phyloP scores from a whole-genome alignment of 495 filamentous ascomycete species.

The Penicillium turbatum region DNA sequence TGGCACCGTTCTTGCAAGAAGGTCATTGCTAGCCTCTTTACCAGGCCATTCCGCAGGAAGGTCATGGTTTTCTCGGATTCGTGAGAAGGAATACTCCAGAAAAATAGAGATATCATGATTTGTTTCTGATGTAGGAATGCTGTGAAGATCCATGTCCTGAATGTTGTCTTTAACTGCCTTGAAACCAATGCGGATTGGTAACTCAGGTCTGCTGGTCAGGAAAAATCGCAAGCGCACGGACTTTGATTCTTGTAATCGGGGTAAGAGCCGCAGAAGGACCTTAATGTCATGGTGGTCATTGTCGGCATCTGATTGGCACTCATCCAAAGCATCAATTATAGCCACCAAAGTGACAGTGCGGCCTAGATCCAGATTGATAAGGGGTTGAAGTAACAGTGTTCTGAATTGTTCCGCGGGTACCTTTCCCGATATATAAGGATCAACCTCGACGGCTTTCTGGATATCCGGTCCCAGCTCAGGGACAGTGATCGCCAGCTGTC shows the following conservation, averaged over 20 bases:
- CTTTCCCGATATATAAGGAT: conserved; percentile 35
- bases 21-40: conserved; percentile 1
- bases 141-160: neutral
- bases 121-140: conserved; percentile 23
- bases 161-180: neutral
- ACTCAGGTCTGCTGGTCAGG: conserved; percentile 43
- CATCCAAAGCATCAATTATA: conserved; percentile 36
- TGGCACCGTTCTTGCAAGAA: conserved; percentile 22
- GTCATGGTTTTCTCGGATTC: conserved; percentile 13
- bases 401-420: conserved; percentile 44
- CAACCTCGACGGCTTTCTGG: conserved; percentile 29
- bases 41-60: conserved; percentile 39
- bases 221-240: conserved; percentile 21
- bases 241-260: neutral
- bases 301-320: neutral
- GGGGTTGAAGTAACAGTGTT: conserved; percentile 43
- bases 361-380: conserved; percentile 15
- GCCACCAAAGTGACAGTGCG: conserved; percentile 22
- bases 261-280: conserved; percentile 25
- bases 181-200: conserved; percentile 35
- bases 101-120: conserved; percentile 29
- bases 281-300: neutral
- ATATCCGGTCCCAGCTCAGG: conserved; percentile 26
- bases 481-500: conserved; percentile 32
- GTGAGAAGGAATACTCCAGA: conserved; percentile 18